These are phyloP conservation scores for Jaapia argillacea DNA, from an alignment of 768 basidiomycete species.

Conservation along the genomic window DNA sequence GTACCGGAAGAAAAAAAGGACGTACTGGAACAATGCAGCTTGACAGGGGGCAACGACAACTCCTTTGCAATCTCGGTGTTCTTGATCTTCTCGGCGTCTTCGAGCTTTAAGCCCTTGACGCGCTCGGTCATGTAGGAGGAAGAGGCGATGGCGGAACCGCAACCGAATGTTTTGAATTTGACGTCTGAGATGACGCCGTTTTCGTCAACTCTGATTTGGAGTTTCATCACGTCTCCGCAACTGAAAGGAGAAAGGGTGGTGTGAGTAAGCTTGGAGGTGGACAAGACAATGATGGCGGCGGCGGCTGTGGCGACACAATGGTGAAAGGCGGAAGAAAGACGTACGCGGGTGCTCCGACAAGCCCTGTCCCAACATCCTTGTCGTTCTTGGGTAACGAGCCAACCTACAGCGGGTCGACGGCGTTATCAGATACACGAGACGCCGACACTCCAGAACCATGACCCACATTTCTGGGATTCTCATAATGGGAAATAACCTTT, in stretches of 20 bases:
- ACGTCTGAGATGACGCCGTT: slow-evolving; percentile 94
- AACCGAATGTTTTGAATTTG: slow-evolving; percentile 99
- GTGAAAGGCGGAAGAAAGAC: slow-evolving; percentile 20
- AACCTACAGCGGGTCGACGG: slow-evolving; percentile 53
- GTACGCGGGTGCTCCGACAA: slow-evolving; percentile 95
- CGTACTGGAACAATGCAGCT: slow-evolving; percentile 89
- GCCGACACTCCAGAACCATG: not conserved
- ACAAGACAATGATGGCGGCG: not conserved
- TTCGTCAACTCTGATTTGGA: slow-evolving; percentile 96
- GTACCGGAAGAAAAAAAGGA: slow-evolving; percentile 11
- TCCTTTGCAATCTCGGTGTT: slow-evolving; percentile 99
- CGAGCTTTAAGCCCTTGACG: slow-evolving; percentile 88
- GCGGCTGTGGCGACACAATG: not conserved
- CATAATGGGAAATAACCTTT: slow-evolving; percentile 96
- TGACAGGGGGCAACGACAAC: slow-evolving; percentile 89
- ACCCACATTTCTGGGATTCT: slow-evolving; percentile 92
- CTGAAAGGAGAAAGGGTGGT: slow-evolving; percentile 29
- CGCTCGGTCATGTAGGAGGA: slow-evolving; percentile 99
- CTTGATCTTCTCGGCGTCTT: slow-evolving; percentile 93
- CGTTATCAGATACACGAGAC: slow-evolving; percentile 49
- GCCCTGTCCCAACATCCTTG: slow-evolving; percentile 88
- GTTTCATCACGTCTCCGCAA: slow-evolving; percentile 98
- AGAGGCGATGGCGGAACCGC: slow-evolving; percentile 95
- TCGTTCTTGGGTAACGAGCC: slow-evolving; percentile 93
- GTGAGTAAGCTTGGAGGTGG: slow-evolving; percentile 7